phyloP scores from a whole-genome alignment of 129 eudicot species.

The Deinandra increscens region DNA sequence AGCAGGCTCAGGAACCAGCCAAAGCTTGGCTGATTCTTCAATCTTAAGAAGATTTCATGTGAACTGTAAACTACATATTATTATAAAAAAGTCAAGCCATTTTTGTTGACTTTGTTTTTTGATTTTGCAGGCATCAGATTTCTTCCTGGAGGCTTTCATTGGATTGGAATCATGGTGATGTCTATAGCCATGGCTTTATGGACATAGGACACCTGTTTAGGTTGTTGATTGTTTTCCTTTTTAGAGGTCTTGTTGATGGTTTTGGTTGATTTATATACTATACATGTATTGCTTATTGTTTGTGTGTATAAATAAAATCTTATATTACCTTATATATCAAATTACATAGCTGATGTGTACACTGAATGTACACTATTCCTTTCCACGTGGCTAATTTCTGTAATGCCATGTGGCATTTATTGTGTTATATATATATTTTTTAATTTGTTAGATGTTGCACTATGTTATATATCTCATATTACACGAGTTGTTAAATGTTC shows the following conservation, averaged over 20 bases:
- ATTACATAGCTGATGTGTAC: no score
- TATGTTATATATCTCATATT: no score
- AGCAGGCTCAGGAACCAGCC: neutral
- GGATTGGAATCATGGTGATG: constrained; percentile 42
- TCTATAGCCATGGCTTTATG: constrained; percentile 33
- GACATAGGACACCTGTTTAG: constrained; percentile 27
- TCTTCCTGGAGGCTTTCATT: constrained; percentile 42
- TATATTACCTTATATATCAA: no score
- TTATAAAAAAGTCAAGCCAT: neutral
- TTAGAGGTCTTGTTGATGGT: neutral
- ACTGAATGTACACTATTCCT: no score
- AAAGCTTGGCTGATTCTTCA: constrained; percentile 13
- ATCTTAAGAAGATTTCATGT: neutral
- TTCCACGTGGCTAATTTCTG: no score
- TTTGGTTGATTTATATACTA: neutral
- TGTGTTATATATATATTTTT: no score
- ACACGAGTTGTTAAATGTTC: no score
- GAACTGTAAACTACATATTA: neutral
- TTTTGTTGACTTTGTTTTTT: constrained; percentile 17
- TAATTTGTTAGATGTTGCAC: no score
- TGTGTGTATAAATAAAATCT: neutral
- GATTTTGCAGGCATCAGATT: constrained; percentile 38
- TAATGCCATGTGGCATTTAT: no score
- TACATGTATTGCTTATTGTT: neutral
- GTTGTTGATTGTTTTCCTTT: constrained; percentile 9